Evolutionary conservation across 805 yeast genomes (phyloP).

Genomic region (Candida takata): DNA sequence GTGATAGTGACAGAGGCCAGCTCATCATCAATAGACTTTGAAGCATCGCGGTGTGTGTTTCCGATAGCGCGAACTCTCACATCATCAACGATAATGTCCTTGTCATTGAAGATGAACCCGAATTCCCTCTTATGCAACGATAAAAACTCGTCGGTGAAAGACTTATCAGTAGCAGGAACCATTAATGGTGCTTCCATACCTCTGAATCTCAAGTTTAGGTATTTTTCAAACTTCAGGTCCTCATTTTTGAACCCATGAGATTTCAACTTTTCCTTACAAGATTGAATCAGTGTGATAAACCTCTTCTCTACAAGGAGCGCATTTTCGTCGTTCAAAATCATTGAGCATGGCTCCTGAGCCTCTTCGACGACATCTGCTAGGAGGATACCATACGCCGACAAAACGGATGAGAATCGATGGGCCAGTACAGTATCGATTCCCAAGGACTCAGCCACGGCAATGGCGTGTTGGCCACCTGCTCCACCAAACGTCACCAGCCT

Average conservation of each 20-base stretch:
- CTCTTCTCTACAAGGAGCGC: constrained; percentile 33
- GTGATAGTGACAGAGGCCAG: constrained; percentile 29
- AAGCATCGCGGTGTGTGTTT: constrained; percentile 38
- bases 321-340: constrained; percentile 30
- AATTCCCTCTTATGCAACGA: constrained; percentile 61
- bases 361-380: constrained; percentile 82
- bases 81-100: constrained; percentile 62
- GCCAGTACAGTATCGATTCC: constrained; percentile 65
- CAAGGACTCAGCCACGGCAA: constrained; percentile 62
- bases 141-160: constrained; percentile 40
- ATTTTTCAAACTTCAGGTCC: constrained; percentile 50
- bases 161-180: constrained; percentile 35
- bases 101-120: constrained; percentile 56
- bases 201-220: constrained; percentile 69
- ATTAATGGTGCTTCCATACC: constrained; percentile 89
- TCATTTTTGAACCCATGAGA: constrained; percentile 48
- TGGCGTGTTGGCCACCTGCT: constrained; percentile 90
- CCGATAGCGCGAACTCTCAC: constrained; percentile 70
- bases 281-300: constrained; percentile 36
- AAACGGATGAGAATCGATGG: constrained; percentile 75
- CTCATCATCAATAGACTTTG: constrained; percentile 46
- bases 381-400: constrained; percentile 85
- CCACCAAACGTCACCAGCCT: constrained; percentile 83
- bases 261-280: constrained; percentile 34
- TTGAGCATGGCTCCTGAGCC: constrained; percentile 64